Percentiles rank a stretch among this genome's conserved stretches.
Evolutionary conservation across 1,284 basidiomycete genomes (phyloP).

Genomic region (Cutaneotrichosporon dermatis): DNA sequence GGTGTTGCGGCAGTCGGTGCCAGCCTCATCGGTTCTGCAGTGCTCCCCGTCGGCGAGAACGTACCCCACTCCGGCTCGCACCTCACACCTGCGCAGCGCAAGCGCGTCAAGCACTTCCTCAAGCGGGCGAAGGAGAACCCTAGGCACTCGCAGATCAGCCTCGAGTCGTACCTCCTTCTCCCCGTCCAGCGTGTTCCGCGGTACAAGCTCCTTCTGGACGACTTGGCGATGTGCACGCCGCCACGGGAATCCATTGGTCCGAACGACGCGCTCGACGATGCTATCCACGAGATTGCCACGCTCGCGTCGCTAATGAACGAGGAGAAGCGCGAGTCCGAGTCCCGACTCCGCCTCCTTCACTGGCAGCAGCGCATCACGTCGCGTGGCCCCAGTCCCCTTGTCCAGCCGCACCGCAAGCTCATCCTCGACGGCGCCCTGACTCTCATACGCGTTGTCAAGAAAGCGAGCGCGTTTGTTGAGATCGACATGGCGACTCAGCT

Average conservation of each 20-base stretch:
- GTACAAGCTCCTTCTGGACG: conserved; percentile 87
- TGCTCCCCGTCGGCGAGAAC: conserved; percentile 49
- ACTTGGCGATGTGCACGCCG: conserved; percentile 76
- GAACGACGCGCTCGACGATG: conserved; percentile 73
- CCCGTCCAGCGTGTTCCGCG: conserved; percentile 95
- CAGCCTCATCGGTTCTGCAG: conserved; percentile 56
- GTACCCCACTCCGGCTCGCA: conserved; percentile 32
- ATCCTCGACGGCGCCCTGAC: conserved; percentile 81
- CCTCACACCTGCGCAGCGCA: conserved; percentile 68
- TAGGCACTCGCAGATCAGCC: conserved; percentile 88
- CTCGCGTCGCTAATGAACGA: conserved; percentile 94
- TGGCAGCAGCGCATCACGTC: conserved; percentile 88
- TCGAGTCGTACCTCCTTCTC: conserved; percentile 91
- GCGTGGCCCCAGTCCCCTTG: conserved; percentile 87
- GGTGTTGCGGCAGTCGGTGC: conserved; percentile 21
- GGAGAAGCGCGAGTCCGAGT: conserved; percentile 89
- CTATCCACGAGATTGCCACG: conserved; percentile 75
- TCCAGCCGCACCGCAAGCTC: conserved; percentile 92
- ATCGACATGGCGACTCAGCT: conserved; percentile 47
- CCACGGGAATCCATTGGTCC: conserved; percentile 63
- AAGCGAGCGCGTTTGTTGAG: conserved; percentile 77
- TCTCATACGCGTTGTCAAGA: conserved; percentile 83
- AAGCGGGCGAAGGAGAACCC: conserved; percentile 61
- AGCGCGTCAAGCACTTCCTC: conserved; percentile 77
- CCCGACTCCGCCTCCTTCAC: conserved; percentile 75